Evolutionary conservation across 2,329 filamentous ascomycete species (phyloP), one percentile per base, ranked within the genome.

Genomic region (Diaporthe sp.): DNA sequence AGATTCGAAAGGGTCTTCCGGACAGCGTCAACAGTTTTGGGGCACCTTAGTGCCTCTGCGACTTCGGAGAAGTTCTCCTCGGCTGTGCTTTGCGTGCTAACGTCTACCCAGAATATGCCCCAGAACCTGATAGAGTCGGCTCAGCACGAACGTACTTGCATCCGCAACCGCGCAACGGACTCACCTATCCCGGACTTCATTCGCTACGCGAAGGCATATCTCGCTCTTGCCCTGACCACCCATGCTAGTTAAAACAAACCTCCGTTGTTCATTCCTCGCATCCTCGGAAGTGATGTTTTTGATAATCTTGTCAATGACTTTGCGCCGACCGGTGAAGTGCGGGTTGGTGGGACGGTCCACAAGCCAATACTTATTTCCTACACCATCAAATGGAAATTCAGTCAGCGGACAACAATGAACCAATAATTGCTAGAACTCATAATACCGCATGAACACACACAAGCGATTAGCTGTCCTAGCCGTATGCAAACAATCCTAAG

Each of bases 181-280:
- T 17, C 6, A 61, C 58, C 37, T 42, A 3, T 61, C 13, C 44
- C 58, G 58, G 4, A 61, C n/a, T 42, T 61, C 22, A n/a, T 61
- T 61, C 4, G 58, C 58, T 6, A 61, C 58, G 4, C 28, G 58
- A 13, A 61, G 58, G 22, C 58, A 61, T 8, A 61, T 44, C 58
- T 61, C 58, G 6, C 58, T 61, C 37, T 61, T 61, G 3, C 58
- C 58, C 6, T 61, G 58, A 42, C 58, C 58, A 17, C 58, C 58
- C n/a, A 28, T 28, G 6, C 58, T 37, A 3, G 58, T 61, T 12
- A 61, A 2, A 7, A 61, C 58, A 9, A 42, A 61, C 12, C 58
- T 39, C 19, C 37, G 58, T 7, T 61, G 58, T 3, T 44, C 34
- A 15, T 28, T 39, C 17, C 1, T 3, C 3, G 22, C 22, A 17